Conservation (phyloP, 768 basidiomycete genomes). For the Glaciozyma martinii region DNA sequence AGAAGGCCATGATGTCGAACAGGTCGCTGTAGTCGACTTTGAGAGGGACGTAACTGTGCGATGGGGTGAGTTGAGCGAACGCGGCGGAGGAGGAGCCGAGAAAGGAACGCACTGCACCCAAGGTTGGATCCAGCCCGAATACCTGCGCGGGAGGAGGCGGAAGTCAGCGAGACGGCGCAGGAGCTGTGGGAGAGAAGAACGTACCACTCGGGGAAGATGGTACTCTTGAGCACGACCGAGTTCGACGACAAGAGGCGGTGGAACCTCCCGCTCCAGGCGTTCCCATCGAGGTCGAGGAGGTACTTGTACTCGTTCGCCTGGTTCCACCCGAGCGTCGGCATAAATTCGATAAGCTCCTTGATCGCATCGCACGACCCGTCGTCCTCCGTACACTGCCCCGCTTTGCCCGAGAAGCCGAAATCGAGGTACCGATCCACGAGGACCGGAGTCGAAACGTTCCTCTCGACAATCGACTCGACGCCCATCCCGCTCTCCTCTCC, state of each 20-base stretch:
- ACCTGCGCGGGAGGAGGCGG: slow-evolving; percentile 53
- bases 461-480: slow-evolving; percentile 27
- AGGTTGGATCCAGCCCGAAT: slow-evolving; percentile 83
- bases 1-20: slow-evolving; percentile 64
- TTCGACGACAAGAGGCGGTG: slow-evolving; percentile 36
- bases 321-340: slow-evolving; percentile 66
- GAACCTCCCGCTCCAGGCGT: slow-evolving; percentile 35
- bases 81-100: background rate
- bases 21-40: slow-evolving; percentile 41
- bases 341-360: slow-evolving; percentile 46
- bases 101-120: slow-evolving; percentile 50
- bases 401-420: slow-evolving; percentile 71
- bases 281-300: slow-evolving; percentile 81
- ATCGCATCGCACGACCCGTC: slow-evolving; percentile 52
- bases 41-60: slow-evolving; percentile 33
- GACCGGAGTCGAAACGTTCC: slow-evolving; percentile 9
- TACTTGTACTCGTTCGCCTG: slow-evolving; percentile 86
- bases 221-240: slow-evolving; percentile 42
- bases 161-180: background rate
- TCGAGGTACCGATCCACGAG: slow-evolving; percentile 80
- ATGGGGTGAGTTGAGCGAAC: background rate
- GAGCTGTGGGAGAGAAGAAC: background rate
- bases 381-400: slow-evolving; percentile 59
- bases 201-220: slow-evolving; percentile 42
- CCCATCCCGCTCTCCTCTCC: slow-evolving; percentile 20